phyloP scores from a whole-genome alignment of 1,139 yeast genomes.

The Blastobotrys petasosporus region DNA sequence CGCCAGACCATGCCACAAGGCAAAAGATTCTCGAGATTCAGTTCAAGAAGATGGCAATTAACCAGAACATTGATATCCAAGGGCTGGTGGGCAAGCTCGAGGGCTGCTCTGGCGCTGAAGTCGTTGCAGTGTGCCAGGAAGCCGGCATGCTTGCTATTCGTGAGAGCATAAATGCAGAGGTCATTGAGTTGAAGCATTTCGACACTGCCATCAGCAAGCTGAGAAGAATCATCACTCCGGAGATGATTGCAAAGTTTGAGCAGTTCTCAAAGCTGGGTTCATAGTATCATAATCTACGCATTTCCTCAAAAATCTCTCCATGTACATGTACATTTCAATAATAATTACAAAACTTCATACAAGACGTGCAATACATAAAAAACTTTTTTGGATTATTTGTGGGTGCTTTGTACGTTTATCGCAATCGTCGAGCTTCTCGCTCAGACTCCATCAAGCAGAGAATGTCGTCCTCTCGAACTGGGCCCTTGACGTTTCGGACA shows the following conservation, averaged over 20 bases:
- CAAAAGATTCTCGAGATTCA: conserved; percentile 66
- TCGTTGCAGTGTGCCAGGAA: conserved; percentile 84
- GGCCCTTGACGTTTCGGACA: conserved; percentile 99
- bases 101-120: conserved; percentile 97
- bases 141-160: conserved; percentile 90
- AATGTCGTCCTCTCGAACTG: conserved; percentile 99
- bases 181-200: conserved; percentile 61
- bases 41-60: conserved; percentile 48
- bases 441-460: conserved; percentile 99
- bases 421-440: conserved; percentile 88
- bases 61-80: conserved; percentile 41
- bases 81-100: conserved; percentile 59
- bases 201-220: conserved; percentile 60
- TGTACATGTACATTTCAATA: too few relatives aligned
- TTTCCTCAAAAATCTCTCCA: too few relatives aligned
- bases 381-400: too few relatives aligned
- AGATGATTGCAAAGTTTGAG: conserved; percentile 71
- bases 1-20: conserved; percentile 80
- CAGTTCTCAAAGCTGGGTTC: conserved; percentile 45
- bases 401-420: conserved; percentile 27
- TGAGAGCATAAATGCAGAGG: conserved; percentile 54
- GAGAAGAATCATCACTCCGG: conserved; percentile 72
- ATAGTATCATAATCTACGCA: background rate
- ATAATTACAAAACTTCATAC: too few relatives aligned
- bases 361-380: too few relatives aligned